Percentiles rank a stretch among this genome's conserved stretches.
Evolutionary conservation across 2,329 filamentous ascomycete genomes (phyloP).

Genomic region (Phialophora verrucosa): DNA sequence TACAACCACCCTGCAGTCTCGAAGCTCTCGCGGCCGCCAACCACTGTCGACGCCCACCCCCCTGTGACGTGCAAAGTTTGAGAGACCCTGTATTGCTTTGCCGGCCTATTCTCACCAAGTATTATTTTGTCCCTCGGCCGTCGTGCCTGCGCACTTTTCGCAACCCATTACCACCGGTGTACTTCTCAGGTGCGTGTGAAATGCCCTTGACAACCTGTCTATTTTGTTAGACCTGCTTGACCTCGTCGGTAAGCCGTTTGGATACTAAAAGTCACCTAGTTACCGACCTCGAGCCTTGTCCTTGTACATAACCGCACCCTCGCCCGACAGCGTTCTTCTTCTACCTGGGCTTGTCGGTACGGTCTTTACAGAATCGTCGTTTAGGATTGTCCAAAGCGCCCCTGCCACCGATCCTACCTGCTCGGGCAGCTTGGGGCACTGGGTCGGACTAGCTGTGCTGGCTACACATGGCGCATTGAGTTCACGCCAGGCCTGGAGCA

Average conservation of each 20-base stretch:
- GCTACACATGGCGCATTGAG: conserved; percentile 8
- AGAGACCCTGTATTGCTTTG: conserved; percentile 11
- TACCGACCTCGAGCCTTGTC: conserved; percentile 6
- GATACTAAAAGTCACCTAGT: conserved; percentile 11
- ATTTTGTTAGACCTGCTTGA: background rate
- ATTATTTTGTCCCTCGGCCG: conserved; percentile 22
- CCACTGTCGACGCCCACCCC: conserved; percentile 28
- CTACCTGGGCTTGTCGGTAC: conserved; percentile 13
- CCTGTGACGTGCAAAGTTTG: conserved; percentile 31
- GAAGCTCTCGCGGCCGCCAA: conserved; percentile 24
- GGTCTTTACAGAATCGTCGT: conserved; percentile 12
- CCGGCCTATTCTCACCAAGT: conserved; percentile 21
- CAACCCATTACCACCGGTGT: conserved; percentile 13
- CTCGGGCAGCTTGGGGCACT: background rate
- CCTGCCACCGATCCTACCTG: background rate
- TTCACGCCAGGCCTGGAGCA: background rate
- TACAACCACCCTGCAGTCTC: conserved; percentile 28
- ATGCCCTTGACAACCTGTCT: background rate
- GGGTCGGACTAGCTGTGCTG: background rate
- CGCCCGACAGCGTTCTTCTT: conserved; percentile 4
- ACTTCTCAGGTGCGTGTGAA: conserved; percentile 23
- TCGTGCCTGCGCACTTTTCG: conserved; percentile 17
- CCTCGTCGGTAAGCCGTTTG: background rate
- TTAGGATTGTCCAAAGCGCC: conserved; percentile 6
- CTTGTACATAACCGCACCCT: conserved; percentile 22